These are phyloP conservation scores for Nicotiana paniculata DNA, from an alignment of 257 asterid species.

Conservation along the genomic window DNA sequence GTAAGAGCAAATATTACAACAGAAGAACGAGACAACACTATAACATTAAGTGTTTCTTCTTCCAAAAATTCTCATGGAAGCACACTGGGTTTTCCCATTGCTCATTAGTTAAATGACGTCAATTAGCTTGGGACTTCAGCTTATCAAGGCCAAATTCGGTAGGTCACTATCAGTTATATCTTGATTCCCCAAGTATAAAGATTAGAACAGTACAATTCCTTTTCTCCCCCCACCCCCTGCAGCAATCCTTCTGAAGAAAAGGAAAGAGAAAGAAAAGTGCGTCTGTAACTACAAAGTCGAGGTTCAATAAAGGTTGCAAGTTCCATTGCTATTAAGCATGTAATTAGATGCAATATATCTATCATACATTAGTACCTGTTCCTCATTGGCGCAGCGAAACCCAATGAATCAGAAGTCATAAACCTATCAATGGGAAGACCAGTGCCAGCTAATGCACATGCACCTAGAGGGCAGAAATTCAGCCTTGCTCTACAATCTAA, in stretches of 20 bases:
- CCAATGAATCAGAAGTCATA: constrained; percentile 89
- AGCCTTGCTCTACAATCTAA: constrained; percentile 72
- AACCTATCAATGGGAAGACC: constrained; percentile 97
- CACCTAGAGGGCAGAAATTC: constrained; percentile 92
- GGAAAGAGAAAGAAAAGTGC: neutral
- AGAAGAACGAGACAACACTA: neutral
- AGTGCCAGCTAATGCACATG: constrained; percentile 98
- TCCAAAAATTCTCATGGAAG: neutral
- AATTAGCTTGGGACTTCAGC: neutral
- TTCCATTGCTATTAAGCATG: neutral
- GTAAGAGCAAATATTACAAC: neutral
- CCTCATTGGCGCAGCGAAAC: constrained; percentile 91
- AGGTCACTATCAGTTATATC: neutral
- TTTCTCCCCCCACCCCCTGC: neutral
- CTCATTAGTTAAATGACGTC: neutral
- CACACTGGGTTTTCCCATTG: neutral
- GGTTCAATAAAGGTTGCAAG: neutral
- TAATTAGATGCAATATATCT: neutral
- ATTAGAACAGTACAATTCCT: neutral
- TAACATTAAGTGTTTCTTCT: neutral
- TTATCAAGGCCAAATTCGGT: neutral
- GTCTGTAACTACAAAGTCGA: neutral
- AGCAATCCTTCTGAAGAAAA: neutral
- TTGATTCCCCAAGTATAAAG: neutral
- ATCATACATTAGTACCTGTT: constrained; percentile 51